Evolutionary conservation across 371 early-diverging fungal genomes (phyloP).

Genomic region (Coemansia sp.): DNA sequence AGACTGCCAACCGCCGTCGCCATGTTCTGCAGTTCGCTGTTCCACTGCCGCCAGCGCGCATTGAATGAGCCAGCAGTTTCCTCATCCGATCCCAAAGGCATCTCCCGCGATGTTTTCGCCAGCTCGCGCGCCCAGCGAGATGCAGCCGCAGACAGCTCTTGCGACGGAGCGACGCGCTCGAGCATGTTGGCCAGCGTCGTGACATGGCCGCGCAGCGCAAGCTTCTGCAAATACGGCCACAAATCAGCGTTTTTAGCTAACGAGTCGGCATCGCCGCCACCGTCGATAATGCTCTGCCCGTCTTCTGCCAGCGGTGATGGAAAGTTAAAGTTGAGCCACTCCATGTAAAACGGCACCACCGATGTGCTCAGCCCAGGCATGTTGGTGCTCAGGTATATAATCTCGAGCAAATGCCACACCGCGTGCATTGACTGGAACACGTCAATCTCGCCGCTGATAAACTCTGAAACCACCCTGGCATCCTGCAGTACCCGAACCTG

Average conservation of each 20-base stretch:
- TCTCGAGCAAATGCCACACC: constrained; percentile 41
- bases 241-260: constrained; percentile 5
- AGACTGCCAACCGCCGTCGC: constrained; percentile 20
- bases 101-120: constrained; percentile 13
- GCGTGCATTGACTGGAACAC: constrained; percentile 41
- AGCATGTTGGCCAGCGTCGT: constrained; percentile 28
- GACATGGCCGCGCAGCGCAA: constrained; percentile 39
- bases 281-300: constrained; percentile 8
- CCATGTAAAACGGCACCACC: constrained; percentile 27
- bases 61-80: constrained; percentile 39
- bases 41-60: constrained; percentile 43
- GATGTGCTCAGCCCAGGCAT: constrained; percentile 30
- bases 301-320: constrained; percentile 30
- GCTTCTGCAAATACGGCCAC: constrained; percentile 29
- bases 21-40: constrained; percentile 13
- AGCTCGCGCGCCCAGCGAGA: constrained; percentile 34
- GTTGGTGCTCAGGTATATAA: constrained; percentile 31
- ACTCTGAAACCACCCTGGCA: constrained; percentile 5
- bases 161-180: constrained; percentile 18
- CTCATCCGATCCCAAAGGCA: constrained; percentile 29
- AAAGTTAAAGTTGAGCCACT: constrained; percentile 47
- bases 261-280: constrained; percentile 7
- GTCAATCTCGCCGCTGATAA: constrained; percentile 12
- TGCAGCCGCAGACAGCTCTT: constrained; percentile 14
- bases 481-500: constrained; percentile 34